These are phyloP conservation scores for Jamesozyma piceae DNA, from an alignment of 805 yeast genomes.

Conservation along the genomic window DNA sequence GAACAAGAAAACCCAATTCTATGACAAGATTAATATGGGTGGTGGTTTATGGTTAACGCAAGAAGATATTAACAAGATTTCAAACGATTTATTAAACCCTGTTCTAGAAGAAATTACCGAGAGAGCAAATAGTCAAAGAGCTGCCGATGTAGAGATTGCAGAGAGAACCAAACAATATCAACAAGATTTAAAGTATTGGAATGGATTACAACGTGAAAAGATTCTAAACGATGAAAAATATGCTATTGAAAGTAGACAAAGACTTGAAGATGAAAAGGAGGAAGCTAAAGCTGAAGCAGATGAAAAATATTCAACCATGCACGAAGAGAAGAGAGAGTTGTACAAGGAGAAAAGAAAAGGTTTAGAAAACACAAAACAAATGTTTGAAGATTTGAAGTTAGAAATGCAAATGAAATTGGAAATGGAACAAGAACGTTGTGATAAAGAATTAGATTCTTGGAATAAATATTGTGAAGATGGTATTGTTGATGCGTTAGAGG, in stretches of 20 bases:
- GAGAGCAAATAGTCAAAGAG: conserved; percentile 66
- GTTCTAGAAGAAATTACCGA: conserved; percentile 64
- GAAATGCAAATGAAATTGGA: conserved; percentile 24
- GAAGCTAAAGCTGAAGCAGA: conserved; percentile 38
- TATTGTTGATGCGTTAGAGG: conserved; percentile 23
- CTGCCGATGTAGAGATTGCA: conserved; percentile 40
- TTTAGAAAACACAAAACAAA: conserved; percentile 35
- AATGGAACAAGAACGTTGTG: conserved; percentile 13
- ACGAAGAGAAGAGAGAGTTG: conserved; percentile 30
- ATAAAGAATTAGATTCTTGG: conserved; percentile 18
- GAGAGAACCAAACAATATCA: conserved; percentile 31
- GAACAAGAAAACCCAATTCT: conserved; percentile 25
- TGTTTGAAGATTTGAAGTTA: conserved; percentile 24
- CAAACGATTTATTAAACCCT: conserved; percentile 72
- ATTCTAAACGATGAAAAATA: conserved; percentile 34
- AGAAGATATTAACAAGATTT: conserved; percentile 71
- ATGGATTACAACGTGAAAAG: conserved; percentile 32
- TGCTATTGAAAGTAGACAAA: conserved; percentile 35
- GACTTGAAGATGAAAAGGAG: conserved; percentile 25
- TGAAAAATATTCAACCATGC: conserved; percentile 32
- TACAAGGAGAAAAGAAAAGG: conserved; percentile 32
- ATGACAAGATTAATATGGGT: conserved; percentile 65
- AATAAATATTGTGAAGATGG: conserved; percentile 25
- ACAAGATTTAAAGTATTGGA: conserved; percentile 34
- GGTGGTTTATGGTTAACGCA: conserved; percentile 78